Evolutionary conservation across 805 yeast genomes (phyloP).

Genomic region (Grigorovia jiainica): DNA sequence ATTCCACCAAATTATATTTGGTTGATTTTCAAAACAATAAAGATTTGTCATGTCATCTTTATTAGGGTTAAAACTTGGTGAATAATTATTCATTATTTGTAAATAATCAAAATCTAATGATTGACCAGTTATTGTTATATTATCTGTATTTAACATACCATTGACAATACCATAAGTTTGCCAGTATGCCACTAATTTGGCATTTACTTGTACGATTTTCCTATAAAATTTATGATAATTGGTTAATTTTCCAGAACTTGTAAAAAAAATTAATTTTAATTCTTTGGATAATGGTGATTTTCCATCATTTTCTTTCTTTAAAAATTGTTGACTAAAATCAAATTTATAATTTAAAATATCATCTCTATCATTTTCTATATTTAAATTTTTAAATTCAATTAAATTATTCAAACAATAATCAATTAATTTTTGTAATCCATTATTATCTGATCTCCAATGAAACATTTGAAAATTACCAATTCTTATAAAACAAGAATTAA

Average conservation of each 20-base stretch:
- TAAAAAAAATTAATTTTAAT: constrained; percentile 23
- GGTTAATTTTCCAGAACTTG: constrained; percentile 27
- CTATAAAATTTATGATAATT: constrained; percentile 63
- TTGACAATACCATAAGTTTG: constrained; percentile 88
- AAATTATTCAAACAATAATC: constrained; percentile 49
- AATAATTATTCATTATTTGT: constrained; percentile 77
- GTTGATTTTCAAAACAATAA: constrained; percentile 77
- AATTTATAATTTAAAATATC: constrained; percentile 40
- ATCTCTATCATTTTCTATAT: constrained; percentile 18
- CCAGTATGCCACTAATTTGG: constrained; percentile 71
- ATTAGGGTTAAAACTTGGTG: constrained; percentile 78
- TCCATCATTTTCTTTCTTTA: constrained; percentile 13
- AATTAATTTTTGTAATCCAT: constrained; percentile 51
- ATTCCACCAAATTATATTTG: constrained; percentile 90
- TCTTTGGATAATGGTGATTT: constrained; percentile 11
- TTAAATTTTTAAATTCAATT: too few species aligned
- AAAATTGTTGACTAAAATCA: constrained; percentile 5
- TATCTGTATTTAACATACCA: constrained; percentile 92
- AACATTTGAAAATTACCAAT: constrained; percentile 82
- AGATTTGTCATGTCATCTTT: constrained; percentile 69
- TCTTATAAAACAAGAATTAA: constrained; percentile 81
- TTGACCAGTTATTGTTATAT: constrained; percentile 80
- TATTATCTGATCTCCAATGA: constrained; percentile 60
- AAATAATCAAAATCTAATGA: constrained; percentile 94
- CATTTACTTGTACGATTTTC: constrained; percentile 66